Percentiles rank a stretch among this genome's conserved stretches.
Evolutionary conservation across 495 filamentous ascomycete genomes (phyloP).

Genomic region (Aspergillus wentii): DNA sequence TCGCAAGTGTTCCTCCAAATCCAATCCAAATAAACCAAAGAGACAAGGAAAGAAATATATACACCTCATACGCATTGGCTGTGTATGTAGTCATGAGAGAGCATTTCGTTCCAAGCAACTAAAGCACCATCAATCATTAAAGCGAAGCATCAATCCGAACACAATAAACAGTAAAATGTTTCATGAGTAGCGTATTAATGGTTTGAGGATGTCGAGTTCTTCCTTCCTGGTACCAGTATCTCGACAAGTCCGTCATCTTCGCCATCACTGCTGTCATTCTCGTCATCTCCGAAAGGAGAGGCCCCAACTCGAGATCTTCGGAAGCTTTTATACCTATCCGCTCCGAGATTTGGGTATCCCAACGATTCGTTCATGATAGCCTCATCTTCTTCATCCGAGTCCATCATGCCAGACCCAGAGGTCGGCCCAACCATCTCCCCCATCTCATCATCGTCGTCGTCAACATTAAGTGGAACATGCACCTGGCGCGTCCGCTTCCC

Average conservation of each 20-base stretch:
- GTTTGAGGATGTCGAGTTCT: slow-evolving; percentile 17
- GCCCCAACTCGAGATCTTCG: slow-evolving; percentile 24
- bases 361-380: slow-evolving; percentile 45
- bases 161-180: neutral
- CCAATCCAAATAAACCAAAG: no score
- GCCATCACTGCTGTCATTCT: slow-evolving; percentile 43
- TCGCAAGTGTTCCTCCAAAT: no score
- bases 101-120: no score
- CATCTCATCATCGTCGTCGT: slow-evolving; percentile 47
- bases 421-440: slow-evolving; percentile 44
- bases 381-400: slow-evolving; percentile 45
- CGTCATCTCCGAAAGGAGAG: slow-evolving; percentile 37
- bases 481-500: slow-evolving; percentile 32
- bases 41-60: no score
- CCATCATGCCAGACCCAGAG: slow-evolving; percentile 31
- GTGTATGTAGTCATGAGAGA: no score
- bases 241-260: slow-evolving; percentile 48
- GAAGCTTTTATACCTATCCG: slow-evolving; percentile 31
- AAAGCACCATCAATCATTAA: no score
- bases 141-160: no score
- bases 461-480: slow-evolving; percentile 41
- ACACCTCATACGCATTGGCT: no score
- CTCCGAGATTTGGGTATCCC: slow-evolving; percentile 35
- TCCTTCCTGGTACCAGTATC: slow-evolving; percentile 39
- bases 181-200: neutral